phyloP scores from a whole-genome alignment of 768 basidiomycete genomes.

The Gelatoporia subvermispora region DNA sequence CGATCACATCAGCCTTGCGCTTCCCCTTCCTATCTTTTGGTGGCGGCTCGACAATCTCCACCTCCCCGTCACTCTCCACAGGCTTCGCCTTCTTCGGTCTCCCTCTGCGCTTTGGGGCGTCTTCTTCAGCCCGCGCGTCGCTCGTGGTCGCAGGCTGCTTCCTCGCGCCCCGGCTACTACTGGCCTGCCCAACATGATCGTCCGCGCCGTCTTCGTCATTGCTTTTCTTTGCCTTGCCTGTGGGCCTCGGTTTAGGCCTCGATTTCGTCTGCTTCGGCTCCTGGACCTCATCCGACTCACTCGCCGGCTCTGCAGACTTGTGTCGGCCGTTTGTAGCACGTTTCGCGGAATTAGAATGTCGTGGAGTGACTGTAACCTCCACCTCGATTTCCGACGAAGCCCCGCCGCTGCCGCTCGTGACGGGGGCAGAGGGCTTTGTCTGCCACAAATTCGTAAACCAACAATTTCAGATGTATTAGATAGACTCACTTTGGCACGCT shows the following conservation, averaged over 20 bases:
- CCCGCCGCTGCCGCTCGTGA: background rate
- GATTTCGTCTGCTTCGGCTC: background rate
- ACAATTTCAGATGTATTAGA: background rate
- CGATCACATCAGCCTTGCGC: slow-evolving; percentile 26
- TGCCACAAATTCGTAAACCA: background rate
- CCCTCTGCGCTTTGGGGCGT: slow-evolving; percentile 5
- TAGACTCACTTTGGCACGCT: background rate
- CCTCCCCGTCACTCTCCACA: slow-evolving; percentile 6
- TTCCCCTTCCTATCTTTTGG: slow-evolving; percentile 30
- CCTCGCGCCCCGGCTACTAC: slow-evolving; percentile 7
- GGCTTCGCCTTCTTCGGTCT: slow-evolving; percentile 3
- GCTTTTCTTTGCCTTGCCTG: slow-evolving; percentile 1
- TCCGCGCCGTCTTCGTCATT: background rate
- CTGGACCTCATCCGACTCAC: slow-evolving; percentile 1
- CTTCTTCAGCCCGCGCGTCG: slow-evolving; percentile 17
- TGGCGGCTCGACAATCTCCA: slow-evolving; percentile 9
- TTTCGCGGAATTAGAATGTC: slow-evolving; percentile 9
- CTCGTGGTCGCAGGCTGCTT: slow-evolving; percentile 13
- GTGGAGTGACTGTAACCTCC: slow-evolving; percentile 11
- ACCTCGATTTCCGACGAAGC: slow-evolving; percentile 22
- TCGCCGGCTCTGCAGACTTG: background rate
- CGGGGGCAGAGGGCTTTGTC: background rate
- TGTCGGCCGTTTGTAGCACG: slow-evolving; percentile 3
- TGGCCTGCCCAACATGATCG: background rate
- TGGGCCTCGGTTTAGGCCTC: background rate